Evolutionary conservation across 352 stramenopile species (phyloP), one percentile per base, ranked within the genome.

Genomic region (Phytophthora hybrid): DNA sequence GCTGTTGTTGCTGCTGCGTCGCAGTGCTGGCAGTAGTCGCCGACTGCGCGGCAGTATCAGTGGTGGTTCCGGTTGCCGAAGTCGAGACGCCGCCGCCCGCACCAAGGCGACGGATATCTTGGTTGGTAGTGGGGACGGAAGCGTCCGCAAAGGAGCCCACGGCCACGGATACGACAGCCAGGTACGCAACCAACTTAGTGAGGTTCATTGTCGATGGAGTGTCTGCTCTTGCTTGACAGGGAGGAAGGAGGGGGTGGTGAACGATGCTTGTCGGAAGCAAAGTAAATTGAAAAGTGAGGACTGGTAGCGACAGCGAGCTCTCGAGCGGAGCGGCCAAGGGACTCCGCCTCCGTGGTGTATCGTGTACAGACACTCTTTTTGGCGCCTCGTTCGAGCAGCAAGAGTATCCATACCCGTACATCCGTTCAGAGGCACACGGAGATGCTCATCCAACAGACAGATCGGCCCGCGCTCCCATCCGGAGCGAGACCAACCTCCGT

Each of bases 261-360:
- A 68, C 61, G 49, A 69, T 79, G 72, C 67, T 71, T 76, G 49
- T 60, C 23, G 44, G 54, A 69, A 70, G 58, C 67, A 72, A 76
- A 59, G 72, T 74, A 58, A 76, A 73, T 79, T 76, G 66, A 53
- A 66, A 66, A 79, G 60, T 79, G 72, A 70, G 54, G 16, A 34
- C 6, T 66, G 32, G 19, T n/a, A 4, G 13, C 41, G 16, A 18
- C n/a, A 26, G 19, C 21, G 46, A 59, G 34, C 44, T 57, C 41
- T 72, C 52, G 69, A 59, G 68, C 37, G 68, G 63, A 39, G 63
- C 41, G 44, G 63, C 37, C 46, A 61, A 47, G 34, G 34, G 52
- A n/a, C 59, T 16, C 39, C 44, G 61, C 26, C 53, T 7, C 39
- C 3, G 26, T 16, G 56, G 58, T 71, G 47, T 74, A 49, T 23